Evolutionary conservation across 805 yeast species (phyloP).

Genomic region (Wickerhamiella vanderwaltii): DNA sequence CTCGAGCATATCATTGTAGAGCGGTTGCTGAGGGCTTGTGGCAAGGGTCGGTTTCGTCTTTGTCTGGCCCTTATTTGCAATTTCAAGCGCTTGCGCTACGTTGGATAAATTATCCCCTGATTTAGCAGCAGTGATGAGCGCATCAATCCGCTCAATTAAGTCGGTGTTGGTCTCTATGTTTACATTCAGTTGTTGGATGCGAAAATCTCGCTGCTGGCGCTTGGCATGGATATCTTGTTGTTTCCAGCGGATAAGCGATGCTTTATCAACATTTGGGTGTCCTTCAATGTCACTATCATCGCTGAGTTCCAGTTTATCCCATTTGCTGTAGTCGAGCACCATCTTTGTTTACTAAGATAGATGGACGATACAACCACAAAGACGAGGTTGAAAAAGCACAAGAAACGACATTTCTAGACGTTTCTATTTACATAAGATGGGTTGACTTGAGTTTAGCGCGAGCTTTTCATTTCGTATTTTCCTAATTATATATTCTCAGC

Average conservation of each 20-base stretch:
- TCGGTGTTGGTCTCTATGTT: slow-evolving; percentile 73
- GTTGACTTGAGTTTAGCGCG: too few relatives aligned
- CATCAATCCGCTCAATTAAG: slow-evolving; percentile 61
- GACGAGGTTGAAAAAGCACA: too few relatives aligned
- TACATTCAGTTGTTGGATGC: slow-evolving; percentile 60
- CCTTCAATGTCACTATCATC: slow-evolving; percentile 97
- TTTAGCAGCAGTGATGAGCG: slow-evolving; percentile 36
- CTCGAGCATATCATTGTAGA: slow-evolving; percentile 87
- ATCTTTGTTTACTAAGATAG: too few relatives aligned
- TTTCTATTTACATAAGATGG: too few relatives aligned
- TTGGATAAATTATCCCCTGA: slow-evolving; percentile 23
- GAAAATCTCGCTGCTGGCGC: slow-evolving; percentile 65
- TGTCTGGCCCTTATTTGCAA: slow-evolving; percentile 20
- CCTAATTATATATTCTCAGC: too few relatives aligned
- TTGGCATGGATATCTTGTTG: slow-evolving; percentile 95
- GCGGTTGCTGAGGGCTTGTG: slow-evolving; percentile 28
- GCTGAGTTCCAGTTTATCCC: slow-evolving; percentile 93
- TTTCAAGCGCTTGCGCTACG: slow-evolving; percentile 19
- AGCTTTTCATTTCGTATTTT: too few relatives aligned
- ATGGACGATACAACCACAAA: too few relatives aligned
- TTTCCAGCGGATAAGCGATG: slow-evolving; percentile 87
- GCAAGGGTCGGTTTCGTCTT: slow-evolving; percentile 24
- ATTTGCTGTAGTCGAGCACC: slow-evolving; percentile 91
- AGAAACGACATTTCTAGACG: too few relatives aligned
- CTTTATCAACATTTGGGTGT: slow-evolving; percentile 94